Evolutionary conservation across 768 basidiomycete species (phyloP).

Genomic region (Daedaleopsis sinensis): DNA sequence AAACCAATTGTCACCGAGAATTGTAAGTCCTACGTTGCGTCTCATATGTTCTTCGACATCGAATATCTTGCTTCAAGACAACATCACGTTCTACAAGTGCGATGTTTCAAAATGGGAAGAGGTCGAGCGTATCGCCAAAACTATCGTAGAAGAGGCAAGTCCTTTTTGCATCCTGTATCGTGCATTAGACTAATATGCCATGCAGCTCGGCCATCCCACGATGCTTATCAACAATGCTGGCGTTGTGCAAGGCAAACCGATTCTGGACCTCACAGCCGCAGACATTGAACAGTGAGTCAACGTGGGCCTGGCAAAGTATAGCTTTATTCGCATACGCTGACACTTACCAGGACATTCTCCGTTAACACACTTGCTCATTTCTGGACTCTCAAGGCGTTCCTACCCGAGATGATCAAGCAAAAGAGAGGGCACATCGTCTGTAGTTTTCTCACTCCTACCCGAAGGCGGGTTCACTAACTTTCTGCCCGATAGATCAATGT

Average conservation of each 20-base stretch:
- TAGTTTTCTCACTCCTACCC: slow-evolving; percentile 4
- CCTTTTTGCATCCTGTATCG: neutral
- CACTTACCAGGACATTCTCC: slow-evolving; percentile 71
- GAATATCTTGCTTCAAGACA: slow-evolving; percentile 47
- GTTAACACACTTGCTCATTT: slow-evolving; percentile 90
- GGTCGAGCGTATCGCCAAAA: slow-evolving; percentile 74
- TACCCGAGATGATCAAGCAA: slow-evolving; percentile 80
- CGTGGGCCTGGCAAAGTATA: slow-evolving; percentile 1
- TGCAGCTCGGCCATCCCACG: slow-evolving; percentile 84
- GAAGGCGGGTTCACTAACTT: neutral
- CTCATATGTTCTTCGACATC: neutral
- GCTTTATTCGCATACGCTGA: neutral
- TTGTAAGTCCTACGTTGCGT: slow-evolving; percentile 46
- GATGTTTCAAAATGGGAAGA: slow-evolving; percentile 90
- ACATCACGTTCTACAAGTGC: slow-evolving; percentile 85
- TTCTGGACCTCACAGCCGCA: slow-evolving; percentile 75
- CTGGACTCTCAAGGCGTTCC: slow-evolving; percentile 91
- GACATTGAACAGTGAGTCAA: slow-evolving; percentile 77
- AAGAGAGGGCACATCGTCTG: slow-evolving; percentile 86
- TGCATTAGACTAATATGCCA: neutral
- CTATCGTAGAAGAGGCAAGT: slow-evolving; percentile 75
- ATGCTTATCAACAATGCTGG: slow-evolving; percentile 95
- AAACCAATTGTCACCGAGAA: slow-evolving; percentile 78
- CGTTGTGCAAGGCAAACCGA: slow-evolving; percentile 84
- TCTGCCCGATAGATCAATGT: slow-evolving; percentile 62